Conservation (phyloP, 78 protist genomes). For the Acrasis kona region DNA sequence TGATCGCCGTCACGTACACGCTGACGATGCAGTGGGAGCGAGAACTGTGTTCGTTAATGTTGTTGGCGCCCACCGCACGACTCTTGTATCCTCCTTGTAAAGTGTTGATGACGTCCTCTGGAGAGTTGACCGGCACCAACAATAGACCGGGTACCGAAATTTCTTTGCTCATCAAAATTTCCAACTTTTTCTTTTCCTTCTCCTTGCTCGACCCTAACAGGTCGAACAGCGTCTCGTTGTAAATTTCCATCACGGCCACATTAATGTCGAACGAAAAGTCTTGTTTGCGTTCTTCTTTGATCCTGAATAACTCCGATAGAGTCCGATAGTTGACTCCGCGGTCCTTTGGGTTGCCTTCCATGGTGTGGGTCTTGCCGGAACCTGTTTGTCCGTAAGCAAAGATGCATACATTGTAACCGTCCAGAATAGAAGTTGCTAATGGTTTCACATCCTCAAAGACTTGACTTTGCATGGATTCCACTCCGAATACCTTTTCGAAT, state of each 20-base stretch:
- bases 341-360: conserved; percentile 44
- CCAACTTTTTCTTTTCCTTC: not conserved
- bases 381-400: conserved; percentile 85
- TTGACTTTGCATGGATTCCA: conserved; percentile 35
- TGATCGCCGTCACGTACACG: conserved; percentile 28
- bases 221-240: conserved; percentile 56
- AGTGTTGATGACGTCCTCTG: conserved; percentile 29
- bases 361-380: too few relatives aligned
- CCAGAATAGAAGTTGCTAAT: conserved; percentile 54
- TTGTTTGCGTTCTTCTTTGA: not conserved
- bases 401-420: conserved; percentile 78
- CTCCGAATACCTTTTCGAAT: conserved; percentile 57
- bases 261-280: conserved; percentile 45
- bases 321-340: conserved; percentile 63
- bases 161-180: conserved; percentile 13
- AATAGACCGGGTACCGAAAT: too few relatives aligned
- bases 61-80: conserved; percentile 50
- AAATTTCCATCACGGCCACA: conserved; percentile 51
- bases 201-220: conserved; percentile 8
- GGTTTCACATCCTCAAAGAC: conserved; percentile 68
- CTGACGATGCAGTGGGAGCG: conserved; percentile 72
- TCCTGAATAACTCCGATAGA: conserved; percentile 29
- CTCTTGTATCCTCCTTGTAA: conserved; percentile 29
- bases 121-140: conserved; percentile 7
- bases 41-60: conserved; percentile 58